phyloP scores from a whole-genome alignment of 208 protist species.

The Phytomonas sp. region DNA sequence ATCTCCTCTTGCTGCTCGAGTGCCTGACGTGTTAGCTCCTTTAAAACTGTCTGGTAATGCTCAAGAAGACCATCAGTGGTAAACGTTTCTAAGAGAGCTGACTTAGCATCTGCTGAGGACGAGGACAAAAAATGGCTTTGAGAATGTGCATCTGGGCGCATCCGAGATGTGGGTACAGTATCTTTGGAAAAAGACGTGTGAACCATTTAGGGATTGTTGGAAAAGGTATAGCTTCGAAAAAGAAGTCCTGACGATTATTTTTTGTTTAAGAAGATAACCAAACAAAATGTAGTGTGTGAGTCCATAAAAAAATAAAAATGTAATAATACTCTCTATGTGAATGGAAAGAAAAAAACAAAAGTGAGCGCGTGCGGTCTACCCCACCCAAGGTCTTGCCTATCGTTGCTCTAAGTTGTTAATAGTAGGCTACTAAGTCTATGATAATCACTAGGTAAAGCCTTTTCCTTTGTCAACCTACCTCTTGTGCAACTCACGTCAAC shows the following conservation, averaged over 20 bases:
- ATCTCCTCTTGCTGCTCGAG: conserved; percentile 54
- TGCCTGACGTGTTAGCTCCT: conserved; percentile 34
- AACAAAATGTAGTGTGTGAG: background rate
- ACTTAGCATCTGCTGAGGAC: background rate
- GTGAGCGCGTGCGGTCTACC: background rate
- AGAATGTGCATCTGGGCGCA: background rate
- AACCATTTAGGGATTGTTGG: background rate
- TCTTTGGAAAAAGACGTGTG: background rate
- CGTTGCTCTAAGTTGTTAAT: background rate
- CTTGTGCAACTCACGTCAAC: background rate
- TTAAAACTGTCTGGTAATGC: conserved; percentile 38
- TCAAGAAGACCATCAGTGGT: conserved; percentile 11
- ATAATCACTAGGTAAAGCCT: background rate
- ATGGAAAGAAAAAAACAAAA: background rate
- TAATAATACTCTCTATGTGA: background rate
- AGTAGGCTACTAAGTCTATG: background rate
- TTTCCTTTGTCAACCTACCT: background rate
- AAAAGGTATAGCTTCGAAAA: background rate
- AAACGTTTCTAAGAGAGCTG: background rate
- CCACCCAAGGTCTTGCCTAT: background rate
- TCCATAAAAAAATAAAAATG: conserved; percentile 9
- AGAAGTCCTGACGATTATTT: conserved; percentile 1
- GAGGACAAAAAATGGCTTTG: background rate
- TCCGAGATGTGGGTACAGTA: background rate
- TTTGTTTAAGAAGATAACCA: background rate